These are phyloP conservation scores for Fusarium sp. DNA, from an alignment of 2,329 filamentous ascomycete species.

Conservation along the genomic window DNA sequence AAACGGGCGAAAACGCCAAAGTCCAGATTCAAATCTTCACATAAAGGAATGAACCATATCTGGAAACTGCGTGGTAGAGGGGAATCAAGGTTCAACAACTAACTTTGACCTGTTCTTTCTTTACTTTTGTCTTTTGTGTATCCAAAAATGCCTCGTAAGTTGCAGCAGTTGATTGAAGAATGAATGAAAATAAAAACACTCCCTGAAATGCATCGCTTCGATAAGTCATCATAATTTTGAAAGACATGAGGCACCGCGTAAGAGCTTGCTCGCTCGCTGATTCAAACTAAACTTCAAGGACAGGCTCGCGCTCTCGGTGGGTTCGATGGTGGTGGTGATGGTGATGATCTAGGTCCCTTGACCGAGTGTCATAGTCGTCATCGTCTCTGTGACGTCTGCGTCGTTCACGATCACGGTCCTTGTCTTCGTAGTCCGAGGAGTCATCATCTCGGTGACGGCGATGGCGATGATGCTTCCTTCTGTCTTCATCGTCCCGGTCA, in stretches of 20 bases:
- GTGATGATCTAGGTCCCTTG: slow-evolving; percentile 49
- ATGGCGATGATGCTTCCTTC: slow-evolving; percentile 39
- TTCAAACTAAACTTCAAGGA: slow-evolving; percentile 30
- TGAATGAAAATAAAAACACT: slow-evolving; percentile 4
- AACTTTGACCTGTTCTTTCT: slow-evolving; percentile 12
- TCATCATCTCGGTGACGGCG: slow-evolving; percentile 44
- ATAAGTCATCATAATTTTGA: slow-evolving; percentile 8
- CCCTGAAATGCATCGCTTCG: slow-evolving; percentile 27
- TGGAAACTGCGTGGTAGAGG: neutral
- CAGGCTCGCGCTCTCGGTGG: slow-evolving; percentile 48
- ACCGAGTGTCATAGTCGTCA: slow-evolving; percentile 44
- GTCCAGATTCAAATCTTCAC: neutral
- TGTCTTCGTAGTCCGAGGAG: slow-evolving; percentile 48
- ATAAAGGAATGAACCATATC: neutral
- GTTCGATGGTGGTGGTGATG: slow-evolving; percentile 51
- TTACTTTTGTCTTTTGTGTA: slow-evolving; percentile 26
- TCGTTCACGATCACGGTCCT: slow-evolving; percentile 53
- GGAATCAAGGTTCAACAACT: neutral
- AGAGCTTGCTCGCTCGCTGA: slow-evolving; percentile 1
- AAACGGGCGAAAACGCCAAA: neutral
- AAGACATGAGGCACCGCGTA: neutral
- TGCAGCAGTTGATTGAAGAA: slow-evolving; percentile 17
- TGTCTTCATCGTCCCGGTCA: slow-evolving; percentile 48
- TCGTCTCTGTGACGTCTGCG: slow-evolving; percentile 47
- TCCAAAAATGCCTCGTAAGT: slow-evolving; percentile 32